phyloP scores from a whole-genome alignment of 176 grass and related monocot genomes.

The Ensete ventricosum region DNA sequence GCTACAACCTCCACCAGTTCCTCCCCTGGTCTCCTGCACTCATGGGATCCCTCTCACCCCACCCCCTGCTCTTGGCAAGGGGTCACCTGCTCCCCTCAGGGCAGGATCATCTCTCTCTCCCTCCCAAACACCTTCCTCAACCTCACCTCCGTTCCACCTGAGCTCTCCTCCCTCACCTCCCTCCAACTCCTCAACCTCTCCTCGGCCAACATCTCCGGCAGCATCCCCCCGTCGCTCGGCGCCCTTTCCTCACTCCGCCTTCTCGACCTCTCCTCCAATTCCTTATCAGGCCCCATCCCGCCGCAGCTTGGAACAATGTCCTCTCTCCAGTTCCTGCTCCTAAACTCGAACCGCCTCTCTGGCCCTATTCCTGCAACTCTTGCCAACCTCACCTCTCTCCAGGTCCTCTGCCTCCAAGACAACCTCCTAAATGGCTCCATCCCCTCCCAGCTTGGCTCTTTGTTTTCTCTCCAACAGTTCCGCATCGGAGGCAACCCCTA shows the following conservation, averaged over 20 bases:
- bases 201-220: slow-evolving; percentile 67
- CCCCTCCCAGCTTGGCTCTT: slow-evolving; percentile 50
- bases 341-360: slow-evolving; percentile 45
- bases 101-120: slow-evolving; percentile 66
- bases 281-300: slow-evolving; percentile 51
- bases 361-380: slow-evolving; percentile 25
- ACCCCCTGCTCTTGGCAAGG: slow-evolving; percentile 87
- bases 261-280: slow-evolving; percentile 82
- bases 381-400: slow-evolving; percentile 23
- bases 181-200: slow-evolving; percentile 88
- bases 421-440: slow-evolving; percentile 30
- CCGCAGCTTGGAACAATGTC: slow-evolving; percentile 37
- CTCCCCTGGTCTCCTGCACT: slow-evolving; percentile 41
- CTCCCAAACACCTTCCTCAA: slow-evolving; percentile 90
- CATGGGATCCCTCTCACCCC: slow-evolving; percentile 47
- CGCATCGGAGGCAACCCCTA: slow-evolving; percentile 63
- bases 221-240: slow-evolving; percentile 39
- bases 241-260: slow-evolving; percentile 49
- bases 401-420: neutral
- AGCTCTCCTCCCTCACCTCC: slow-evolving; percentile 51
- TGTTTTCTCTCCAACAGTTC: slow-evolving; percentile 68
- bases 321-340: slow-evolving; percentile 72
- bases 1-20: neutral
- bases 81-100: slow-evolving; percentile 71
- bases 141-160: slow-evolving; percentile 52